Evolutionary conservation across 2,329 filamentous ascomycete genomes (phyloP).

Genomic region (Fusarium austroafricanum): DNA sequence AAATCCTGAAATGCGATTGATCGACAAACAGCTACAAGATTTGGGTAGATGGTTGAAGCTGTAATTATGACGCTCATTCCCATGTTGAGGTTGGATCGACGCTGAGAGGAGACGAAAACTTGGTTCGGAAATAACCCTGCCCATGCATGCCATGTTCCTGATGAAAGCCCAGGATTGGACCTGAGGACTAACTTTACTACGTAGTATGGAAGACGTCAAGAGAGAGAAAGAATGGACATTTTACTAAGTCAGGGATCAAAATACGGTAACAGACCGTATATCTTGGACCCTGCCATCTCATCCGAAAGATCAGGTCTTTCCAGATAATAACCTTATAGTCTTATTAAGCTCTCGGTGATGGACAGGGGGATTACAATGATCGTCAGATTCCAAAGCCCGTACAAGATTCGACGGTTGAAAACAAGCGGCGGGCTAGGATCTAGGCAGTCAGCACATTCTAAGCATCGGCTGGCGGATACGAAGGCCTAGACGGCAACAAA

Average conservation of each 20-base stretch:
- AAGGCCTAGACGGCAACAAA: slow-evolving; percentile 19
- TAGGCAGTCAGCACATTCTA: slow-evolving; percentile 29
- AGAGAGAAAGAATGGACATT: background rate
- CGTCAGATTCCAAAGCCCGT: slow-evolving; percentile 20
- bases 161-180: slow-evolving; percentile 10
- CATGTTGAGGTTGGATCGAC: slow-evolving; percentile 31
- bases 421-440: background rate
- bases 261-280: slow-evolving; percentile 1
- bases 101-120: slow-evolving; percentile 33
- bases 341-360: slow-evolving; percentile 17
- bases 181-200: background rate
- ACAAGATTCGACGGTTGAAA: slow-evolving; percentile 12
- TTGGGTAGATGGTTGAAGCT: slow-evolving; percentile 15
- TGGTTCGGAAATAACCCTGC: slow-evolving; percentile 40
- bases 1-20: slow-evolving; percentile 13
- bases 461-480: slow-evolving; percentile 29
- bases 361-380: slow-evolving; percentile 19
- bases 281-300: background rate
- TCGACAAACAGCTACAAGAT: slow-evolving; percentile 14
- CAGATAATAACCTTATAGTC: background rate
- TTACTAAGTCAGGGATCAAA: background rate
- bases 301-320: background rate
- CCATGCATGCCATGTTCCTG: slow-evolving; percentile 21
- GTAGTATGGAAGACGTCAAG: background rate
- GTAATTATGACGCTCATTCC: slow-evolving; percentile 32